Conservation (phyloP, 2,329 filamentous ascomycete genomes). For the Allantophomopsis cytisporea region DNA sequence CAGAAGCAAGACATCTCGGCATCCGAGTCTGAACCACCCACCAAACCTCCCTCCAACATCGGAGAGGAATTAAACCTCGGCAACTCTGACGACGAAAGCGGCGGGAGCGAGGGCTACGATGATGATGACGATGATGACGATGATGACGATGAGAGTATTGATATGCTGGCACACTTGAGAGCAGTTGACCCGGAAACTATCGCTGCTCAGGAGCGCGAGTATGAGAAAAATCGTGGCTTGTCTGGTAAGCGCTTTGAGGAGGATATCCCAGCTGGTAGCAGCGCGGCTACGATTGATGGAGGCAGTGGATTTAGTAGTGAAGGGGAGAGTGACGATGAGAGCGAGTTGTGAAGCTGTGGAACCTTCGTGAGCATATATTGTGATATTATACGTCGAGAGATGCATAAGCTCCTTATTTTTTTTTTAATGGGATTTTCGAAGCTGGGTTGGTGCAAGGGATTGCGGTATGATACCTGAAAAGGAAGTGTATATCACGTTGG, state of each 20-base stretch:
- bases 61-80: not conserved
- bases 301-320: conserved; percentile 5
- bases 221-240: conserved; percentile 2
- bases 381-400: too few species aligned
- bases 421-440: too few species aligned
- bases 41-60: not conserved
- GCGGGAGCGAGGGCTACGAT: not conserved
- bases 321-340: not conserved
- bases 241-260: not conserved
- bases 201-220: conserved; percentile 7
- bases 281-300: conserved; percentile 5
- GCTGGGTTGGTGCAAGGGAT: too few species aligned
- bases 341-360: too few species aligned
- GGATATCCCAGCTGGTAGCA: conserved; percentile 2
- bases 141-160: conserved; percentile 8
- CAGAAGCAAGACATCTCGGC: not conserved
- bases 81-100: conserved; percentile 4
- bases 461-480: too few species aligned
- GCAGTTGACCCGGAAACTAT: conserved; percentile 7
- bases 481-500: too few species aligned
- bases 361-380: too few species aligned
- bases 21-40: not conserved
- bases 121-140: conserved; percentile 3
- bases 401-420: too few species aligned
- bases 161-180: conserved; percentile 9